phyloP scores from a whole-genome alignment of 176 grass and related monocot species.

The Otatea glauca region DNA sequence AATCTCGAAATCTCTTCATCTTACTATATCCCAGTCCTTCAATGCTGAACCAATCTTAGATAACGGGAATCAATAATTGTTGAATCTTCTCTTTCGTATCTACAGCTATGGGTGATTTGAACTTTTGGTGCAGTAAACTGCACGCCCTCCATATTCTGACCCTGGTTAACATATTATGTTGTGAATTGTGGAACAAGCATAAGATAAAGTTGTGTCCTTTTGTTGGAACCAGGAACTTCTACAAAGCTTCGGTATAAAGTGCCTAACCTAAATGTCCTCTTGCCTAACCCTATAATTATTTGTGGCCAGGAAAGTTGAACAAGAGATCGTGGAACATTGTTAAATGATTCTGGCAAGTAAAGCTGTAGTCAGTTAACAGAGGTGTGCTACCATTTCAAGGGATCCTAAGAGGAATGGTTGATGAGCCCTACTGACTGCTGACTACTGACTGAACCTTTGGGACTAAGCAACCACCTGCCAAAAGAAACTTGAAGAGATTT shows the following conservation, averaged over 20 bases:
- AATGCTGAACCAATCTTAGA: neutral
- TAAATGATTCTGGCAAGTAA: slow-evolving; percentile 37
- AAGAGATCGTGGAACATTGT: slow-evolving; percentile 15
- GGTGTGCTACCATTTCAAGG: neutral
- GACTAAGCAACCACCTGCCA: slow-evolving; percentile 51
- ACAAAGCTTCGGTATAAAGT: slow-evolving; percentile 26
- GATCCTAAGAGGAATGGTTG: slow-evolving; percentile 32
- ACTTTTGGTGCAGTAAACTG: neutral
- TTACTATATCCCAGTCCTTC: neutral
- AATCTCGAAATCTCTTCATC: neutral
- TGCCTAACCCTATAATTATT: slow-evolving; percentile 53
- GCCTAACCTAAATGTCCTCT: slow-evolving; percentile 54
- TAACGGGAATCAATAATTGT: neutral
- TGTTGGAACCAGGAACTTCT: slow-evolving; percentile 10
- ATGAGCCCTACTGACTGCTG: neutral
- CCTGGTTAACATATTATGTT: slow-evolving; percentile 11
- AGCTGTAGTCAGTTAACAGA: slow-evolving; percentile 16
- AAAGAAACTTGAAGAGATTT: slow-evolving; percentile 21
- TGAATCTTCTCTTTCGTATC: neutral
- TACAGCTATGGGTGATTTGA: neutral
- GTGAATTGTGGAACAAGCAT: slow-evolving; percentile 6
- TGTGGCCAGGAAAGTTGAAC: slow-evolving; percentile 33
- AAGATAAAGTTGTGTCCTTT: slow-evolving; percentile 13
- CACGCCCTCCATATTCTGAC: neutral
- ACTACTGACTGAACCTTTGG: slow-evolving; percentile 37